Evolutionary conservation across 2,329 filamentous ascomycete genomes (phyloP), one percentile per base, ranked within the genome.

Genomic region (Penicillium janthinellum): DNA sequence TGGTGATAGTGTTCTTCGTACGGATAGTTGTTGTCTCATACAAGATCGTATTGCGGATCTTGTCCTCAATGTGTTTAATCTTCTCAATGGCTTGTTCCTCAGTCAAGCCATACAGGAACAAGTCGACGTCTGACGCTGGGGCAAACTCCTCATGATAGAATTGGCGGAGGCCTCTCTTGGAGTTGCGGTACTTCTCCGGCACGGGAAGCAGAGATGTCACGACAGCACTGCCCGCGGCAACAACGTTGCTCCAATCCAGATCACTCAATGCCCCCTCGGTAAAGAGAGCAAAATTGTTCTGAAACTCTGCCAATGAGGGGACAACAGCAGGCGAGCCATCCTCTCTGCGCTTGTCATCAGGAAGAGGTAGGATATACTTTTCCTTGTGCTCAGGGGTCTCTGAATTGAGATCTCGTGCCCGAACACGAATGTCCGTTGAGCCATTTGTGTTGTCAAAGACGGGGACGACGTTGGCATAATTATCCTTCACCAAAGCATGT

Each of bases 1-100:
- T 95, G 0, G 92, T 96, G 58, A 96, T 88, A 10, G 91, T 90
- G 70, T 96, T 90, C 79, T 94, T 96, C 17, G 92, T 96, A 38
- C 92, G 85, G 48, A 96, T 86, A 0, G 90, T 91, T 1, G 91
- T 94, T 0, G 90, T 91, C 75, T 96, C 91, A n/a, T 88, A 85
- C 22, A 96, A 80, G 55, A 96, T 88, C 3, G 89, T 87, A 75
- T 95, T 89, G 47, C 86, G 86, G 65, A 96, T 83, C n/a, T 81
- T 83, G 22, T 81, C 78, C 73, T 96, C 92, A 60, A 96, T 94
- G 65, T 91, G 81, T 71, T 89, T 89, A 75, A 96, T 95, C 80
- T 96, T 95, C 69, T 92, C 87, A 17, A 92, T 80, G 0, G 90
- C 91, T 71, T 93, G 80, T 50, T 92, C 86, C 67, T 95, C 90